Evolutionary conservation across 148 eudicot genomes (phyloP).

Genomic region (Oxyria digyna): DNA sequence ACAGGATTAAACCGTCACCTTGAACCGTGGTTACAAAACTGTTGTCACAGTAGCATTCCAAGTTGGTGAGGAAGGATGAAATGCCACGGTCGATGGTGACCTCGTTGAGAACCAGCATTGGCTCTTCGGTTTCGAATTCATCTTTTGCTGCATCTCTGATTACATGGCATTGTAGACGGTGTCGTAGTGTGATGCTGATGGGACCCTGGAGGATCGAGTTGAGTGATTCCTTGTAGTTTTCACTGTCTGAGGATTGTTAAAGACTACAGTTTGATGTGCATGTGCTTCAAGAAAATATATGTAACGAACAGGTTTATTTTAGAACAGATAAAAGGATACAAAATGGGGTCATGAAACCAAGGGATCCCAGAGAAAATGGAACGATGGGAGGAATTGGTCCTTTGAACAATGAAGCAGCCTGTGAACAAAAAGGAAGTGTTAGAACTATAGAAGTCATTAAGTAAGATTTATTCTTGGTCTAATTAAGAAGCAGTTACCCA

Average conservation of each 20-base stretch:
- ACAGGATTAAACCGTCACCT: constrained; percentile 91
- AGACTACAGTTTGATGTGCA: constrained; percentile 15
- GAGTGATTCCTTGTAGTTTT: constrained; percentile 68
- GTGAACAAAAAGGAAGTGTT: constrained; percentile 14
- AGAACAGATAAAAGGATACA: constrained; percentile 55
- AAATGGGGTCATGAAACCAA: constrained; percentile 97
- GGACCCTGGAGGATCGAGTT: constrained; percentile 70
- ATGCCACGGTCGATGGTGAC: constrained; percentile 97
- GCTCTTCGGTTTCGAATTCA: constrained; percentile 72
- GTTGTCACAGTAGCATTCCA: constrained; percentile 91
- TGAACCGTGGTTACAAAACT: constrained; percentile 86
- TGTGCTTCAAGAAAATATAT: neutral
- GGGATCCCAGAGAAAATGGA: constrained; percentile 86
- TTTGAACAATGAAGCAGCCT: constrained; percentile 97
- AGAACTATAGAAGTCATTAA: neutral
- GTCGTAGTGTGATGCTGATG: constrained; percentile 72
- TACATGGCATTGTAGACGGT: constrained; percentile 79
- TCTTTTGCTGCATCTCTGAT: constrained; percentile 64
- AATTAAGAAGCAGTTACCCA: constrained; percentile 54
- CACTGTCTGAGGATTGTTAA: constrained; percentile 75
- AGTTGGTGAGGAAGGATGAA: constrained; percentile 81
- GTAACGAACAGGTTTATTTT: neutral
- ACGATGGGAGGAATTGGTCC: constrained; percentile 96
- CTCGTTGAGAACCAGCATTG: constrained; percentile 89
- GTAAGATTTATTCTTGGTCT: neutral